Evolutionary conservation across 2,329 filamentous ascomycete genomes (phyloP), one percentile per base, ranked within the genome.

Genomic region (Aspergillus latus): DNA sequence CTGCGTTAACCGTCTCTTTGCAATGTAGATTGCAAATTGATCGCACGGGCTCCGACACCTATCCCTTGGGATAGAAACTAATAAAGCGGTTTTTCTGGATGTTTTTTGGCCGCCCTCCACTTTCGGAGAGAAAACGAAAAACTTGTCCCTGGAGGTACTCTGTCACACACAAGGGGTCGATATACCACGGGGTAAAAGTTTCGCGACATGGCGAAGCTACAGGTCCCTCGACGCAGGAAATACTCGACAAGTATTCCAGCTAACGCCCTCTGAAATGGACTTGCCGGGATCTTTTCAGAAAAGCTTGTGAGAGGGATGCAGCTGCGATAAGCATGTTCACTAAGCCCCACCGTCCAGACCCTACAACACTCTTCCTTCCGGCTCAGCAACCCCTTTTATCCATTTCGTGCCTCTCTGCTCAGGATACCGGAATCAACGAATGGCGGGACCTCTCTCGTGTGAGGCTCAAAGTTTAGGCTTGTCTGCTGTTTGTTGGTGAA

Each of bases 91-190:
- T 96, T 97, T 97, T 96, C 82, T 81, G 82, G 90, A 95, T 87
- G 90, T 92, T 76, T 85, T 96, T 97, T 96, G 90, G 88, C 83
- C 90, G 90, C 88, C 88, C 85, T 87, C 84, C 84, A 72, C 70
- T 67, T 59, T 64, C 67, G 85, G 85, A 86, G 88, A 87, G 89
- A 88, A 92, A 79, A 88, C 9, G 88, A 96, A 96, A 97, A 92
- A 94, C 90, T 79, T 86, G 88, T 96, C 90, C 87, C 81, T 74
- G 88, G 89, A 86, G 89, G 87, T 84, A 87, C 84, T 90, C 90
- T 88, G 82, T 79, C 72, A 84, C 89, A 87, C 70, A 91, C 87
- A 68, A 81, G 89, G 92, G 85, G 88, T 59, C 57, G 6, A 29
- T 42, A 42, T 34, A 37, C 42, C 46, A 21, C 13, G 21, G 46